Evolutionary conservation across 1,284 basidiomycete genomes (phyloP).

Genomic region (Puccinia horiana): DNA sequence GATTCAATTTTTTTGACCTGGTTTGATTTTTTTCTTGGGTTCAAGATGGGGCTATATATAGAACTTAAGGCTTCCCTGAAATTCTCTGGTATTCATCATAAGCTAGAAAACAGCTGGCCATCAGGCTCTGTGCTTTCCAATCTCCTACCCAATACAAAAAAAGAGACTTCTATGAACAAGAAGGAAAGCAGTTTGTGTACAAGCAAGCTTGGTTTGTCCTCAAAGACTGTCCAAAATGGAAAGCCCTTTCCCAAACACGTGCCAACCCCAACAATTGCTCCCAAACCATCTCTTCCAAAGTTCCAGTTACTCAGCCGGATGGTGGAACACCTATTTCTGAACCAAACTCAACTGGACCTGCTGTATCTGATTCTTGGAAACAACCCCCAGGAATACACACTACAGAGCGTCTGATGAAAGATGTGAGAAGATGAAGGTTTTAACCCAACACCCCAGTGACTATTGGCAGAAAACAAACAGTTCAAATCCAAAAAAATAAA

Average conservation of each 20-base stretch:
- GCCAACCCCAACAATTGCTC: not conserved
- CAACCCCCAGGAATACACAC: not conserved
- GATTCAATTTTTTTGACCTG: not conserved
- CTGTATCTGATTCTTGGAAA: not conserved
- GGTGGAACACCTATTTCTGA: not conserved
- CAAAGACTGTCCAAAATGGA: constrained; percentile 14
- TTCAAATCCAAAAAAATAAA: not conserved
- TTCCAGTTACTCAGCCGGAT: not conserved
- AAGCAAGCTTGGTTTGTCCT: not conserved
- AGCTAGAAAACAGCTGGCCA: not conserved
- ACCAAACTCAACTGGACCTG: not conserved
- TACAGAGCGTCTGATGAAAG: not conserved
- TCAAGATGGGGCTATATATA: too few relatives aligned
- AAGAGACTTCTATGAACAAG: not conserved
- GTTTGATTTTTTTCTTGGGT: not conserved
- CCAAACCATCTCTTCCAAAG: not conserved
- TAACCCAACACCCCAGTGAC: too few relatives aligned
- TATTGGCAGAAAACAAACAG: not conserved
- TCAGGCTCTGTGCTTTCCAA: not conserved
- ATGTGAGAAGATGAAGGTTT: too few relatives aligned
- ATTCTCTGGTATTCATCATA: too few relatives aligned
- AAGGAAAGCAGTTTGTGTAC: constrained; percentile 11
- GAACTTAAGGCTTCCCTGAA: too few relatives aligned
- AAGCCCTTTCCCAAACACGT: not conserved
- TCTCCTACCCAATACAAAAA: constrained; percentile 2